phyloP scores from a whole-genome alignment of 2,329 filamentous ascomycete genomes.

The Fusarium avenaceum region DNA sequence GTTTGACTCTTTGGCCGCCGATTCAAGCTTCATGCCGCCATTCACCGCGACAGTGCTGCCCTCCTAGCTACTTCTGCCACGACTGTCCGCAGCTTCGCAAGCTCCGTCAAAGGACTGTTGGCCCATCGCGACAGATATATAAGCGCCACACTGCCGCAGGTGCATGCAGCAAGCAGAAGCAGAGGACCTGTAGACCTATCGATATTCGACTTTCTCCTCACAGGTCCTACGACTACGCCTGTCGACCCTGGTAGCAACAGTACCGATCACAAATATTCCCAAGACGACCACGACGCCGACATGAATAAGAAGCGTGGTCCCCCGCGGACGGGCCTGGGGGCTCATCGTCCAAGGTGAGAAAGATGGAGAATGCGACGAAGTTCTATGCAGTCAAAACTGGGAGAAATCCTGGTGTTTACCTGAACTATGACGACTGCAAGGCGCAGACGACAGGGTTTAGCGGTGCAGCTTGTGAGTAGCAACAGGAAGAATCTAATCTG shows the following conservation, averaged over 20 bases:
- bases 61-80: slow-evolving; percentile 23
- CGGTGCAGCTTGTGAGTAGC: slow-evolving; percentile 75
- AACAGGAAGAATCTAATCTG: neutral
- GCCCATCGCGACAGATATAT: slow-evolving; percentile 17
- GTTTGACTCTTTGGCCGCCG: slow-evolving; percentile 47
- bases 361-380: slow-evolving; percentile 64
- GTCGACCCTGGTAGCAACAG: slow-evolving; percentile 17
- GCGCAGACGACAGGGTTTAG: slow-evolving; percentile 71
- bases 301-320: slow-evolving; percentile 54
- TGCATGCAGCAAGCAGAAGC: slow-evolving; percentile 29
- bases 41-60: slow-evolving; percentile 13
- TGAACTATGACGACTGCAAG: slow-evolving; percentile 72
- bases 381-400: slow-evolving; percentile 74
- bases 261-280: slow-evolving; percentile 9
- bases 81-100: slow-evolving; percentile 32
- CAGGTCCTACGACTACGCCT: slow-evolving; percentile 8
- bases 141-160: slow-evolving; percentile 35
- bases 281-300: slow-evolving; percentile 19
- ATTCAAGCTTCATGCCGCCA: slow-evolving; percentile 45
- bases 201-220: slow-evolving; percentile 46
- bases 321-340: slow-evolving; percentile 30
- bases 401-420: slow-evolving; percentile 71
- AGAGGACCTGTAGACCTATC: slow-evolving; percentile 34
- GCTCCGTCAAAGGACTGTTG: slow-evolving; percentile 19
- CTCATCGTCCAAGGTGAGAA: slow-evolving; percentile 61